phyloP scores from a whole-genome alignment of 352 stramenopile species.

The Phytophthora colocasiae region DNA sequence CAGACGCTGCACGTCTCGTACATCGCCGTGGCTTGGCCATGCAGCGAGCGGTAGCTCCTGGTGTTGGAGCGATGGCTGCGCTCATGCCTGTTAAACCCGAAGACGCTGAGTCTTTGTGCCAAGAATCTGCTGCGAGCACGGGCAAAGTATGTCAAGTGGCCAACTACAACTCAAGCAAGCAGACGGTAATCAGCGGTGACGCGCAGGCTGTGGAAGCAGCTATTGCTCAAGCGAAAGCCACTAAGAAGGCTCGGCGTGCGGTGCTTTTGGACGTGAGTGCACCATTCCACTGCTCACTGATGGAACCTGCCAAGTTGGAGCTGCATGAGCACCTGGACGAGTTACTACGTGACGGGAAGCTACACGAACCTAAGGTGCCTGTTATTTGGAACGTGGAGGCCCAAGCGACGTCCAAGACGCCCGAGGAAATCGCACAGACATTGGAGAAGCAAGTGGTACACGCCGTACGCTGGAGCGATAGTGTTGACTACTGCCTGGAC shows the following conservation, averaged over 20 bases:
- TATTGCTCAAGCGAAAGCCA: conserved; percentile 63
- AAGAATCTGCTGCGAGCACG: conserved; percentile 40
- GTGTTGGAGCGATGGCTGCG: conserved; percentile 77
- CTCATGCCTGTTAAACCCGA: conserved; percentile 67
- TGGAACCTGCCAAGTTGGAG: conserved; percentile 66
- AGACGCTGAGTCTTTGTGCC: conserved; percentile 67
- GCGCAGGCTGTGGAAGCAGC: conserved; percentile 54
- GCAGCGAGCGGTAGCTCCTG: conserved; percentile 62
- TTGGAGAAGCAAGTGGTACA: conserved; percentile 70
- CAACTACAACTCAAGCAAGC: conserved; percentile 91
- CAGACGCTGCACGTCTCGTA: conserved; percentile 72
- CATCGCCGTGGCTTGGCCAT: conserved; percentile 76
- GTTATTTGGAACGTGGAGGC: conserved; percentile 88
- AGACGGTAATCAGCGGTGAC: conserved; percentile 86
- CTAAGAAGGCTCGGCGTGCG: conserved; percentile 76
- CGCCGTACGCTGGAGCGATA: conserved; percentile 82
- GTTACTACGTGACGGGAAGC: conserved; percentile 27
- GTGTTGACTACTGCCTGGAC: conserved; percentile 77
- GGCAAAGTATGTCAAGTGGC: conserved; percentile 74
- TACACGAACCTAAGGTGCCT: conserved; percentile 54
- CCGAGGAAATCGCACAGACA: conserved; percentile 47
- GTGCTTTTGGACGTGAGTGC: conserved; percentile 82
- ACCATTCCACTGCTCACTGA: conserved; percentile 86
- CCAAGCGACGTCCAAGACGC: conserved; percentile 45
- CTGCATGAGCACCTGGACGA: conserved; percentile 53